Evolutionary conservation across 352 stramenopile genomes (phyloP), one percentile per base, ranked within the genome.

Genomic region (Achlya hypogyna): DNA sequence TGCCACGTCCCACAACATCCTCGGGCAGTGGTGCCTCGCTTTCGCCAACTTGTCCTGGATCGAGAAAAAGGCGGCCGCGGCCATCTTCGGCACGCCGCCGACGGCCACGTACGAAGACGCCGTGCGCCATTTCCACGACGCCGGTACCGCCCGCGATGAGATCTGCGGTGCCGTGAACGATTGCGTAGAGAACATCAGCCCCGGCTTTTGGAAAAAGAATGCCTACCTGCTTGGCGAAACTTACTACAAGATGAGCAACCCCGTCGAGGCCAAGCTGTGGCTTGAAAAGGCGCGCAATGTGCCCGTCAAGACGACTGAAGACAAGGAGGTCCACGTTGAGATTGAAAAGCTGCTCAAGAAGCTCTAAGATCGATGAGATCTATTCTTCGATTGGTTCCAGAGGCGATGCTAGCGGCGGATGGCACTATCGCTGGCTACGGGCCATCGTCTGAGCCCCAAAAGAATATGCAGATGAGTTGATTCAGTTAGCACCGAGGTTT

Each of bases 171-270:
- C 54, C 42, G 28, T 51, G 40, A 38, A 5, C 34, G 1, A 42
- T 63, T 62, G 14, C 60, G 43, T 28, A 87, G 83, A 91, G 64
- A 69, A 71, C 20, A 73, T 88, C 27, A 87, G 76, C 27, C 83
- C 83, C 4, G 78, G 78, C 0, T 86, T 81, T 51, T 91, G 83
- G 83, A 91, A 91, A 73, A 87, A 88, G 63, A 91, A 91, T 42
- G 64, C 71, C 47, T 88, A 82, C 62, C 62, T 91, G 29, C 56
- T 91, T 14, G 83, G 18, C 23, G 45, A 90, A 70, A 87, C 78
- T 45, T 88, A 83, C 56, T 64, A 75, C 63, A 91, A 91, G 56
- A 85, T 88, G 81, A 86, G 84, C 53, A 62, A 75, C 4, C 12
- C 56, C 22, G 62, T 53, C 8, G 77, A 87, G 22, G 76, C 78